Percentiles rank a stretch among this genome's conserved stretches.
These are phyloP conservation scores for Stephania cephalantha DNA, from an alignment of 164 flowering plant species.

Conservation along the genomic window DNA sequence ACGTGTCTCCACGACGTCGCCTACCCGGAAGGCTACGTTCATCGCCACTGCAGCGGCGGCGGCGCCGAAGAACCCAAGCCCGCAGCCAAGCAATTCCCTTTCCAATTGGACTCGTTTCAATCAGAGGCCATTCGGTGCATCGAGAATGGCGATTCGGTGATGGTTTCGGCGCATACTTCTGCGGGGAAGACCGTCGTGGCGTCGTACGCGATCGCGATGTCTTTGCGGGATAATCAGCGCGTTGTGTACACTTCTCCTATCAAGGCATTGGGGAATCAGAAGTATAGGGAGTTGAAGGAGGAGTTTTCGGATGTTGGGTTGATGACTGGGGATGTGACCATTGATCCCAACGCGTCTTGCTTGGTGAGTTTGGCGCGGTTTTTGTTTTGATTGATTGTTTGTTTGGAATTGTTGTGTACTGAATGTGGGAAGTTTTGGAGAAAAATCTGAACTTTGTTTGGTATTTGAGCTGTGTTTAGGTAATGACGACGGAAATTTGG, in stretches of 20 bases:
- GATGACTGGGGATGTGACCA: conserved; percentile 99
- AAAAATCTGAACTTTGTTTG: not conserved
- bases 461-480: conserved; percentile 36
- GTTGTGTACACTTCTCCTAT: conserved; percentile 98
- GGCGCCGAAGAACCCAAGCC: conserved; percentile 33
- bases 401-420: not conserved
- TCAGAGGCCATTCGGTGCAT: conserved; percentile 85
- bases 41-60: conserved; percentile 2
- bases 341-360: conserved; percentile 97
- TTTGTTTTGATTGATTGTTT: not conserved
- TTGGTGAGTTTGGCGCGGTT: conserved; percentile 42
- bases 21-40: conserved; percentile 57
- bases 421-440: too few relatives aligned
- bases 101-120: conserved; percentile 88
- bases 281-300: conserved; percentile 88
- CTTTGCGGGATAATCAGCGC: conserved; percentile 75
- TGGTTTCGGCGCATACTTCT: conserved; percentile 99
- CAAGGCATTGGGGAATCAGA: conserved; percentile 95
- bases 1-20: conserved; percentile 86
- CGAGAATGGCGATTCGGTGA: conserved; percentile 76
- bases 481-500: conserved; percentile 99
- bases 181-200: conserved; percentile 99
- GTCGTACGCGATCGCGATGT: conserved; percentile 90
- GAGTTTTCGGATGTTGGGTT: conserved; percentile 97
- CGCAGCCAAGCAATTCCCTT: conserved; percentile 80